phyloP scores from a whole-genome alignment of 2,329 filamentous ascomycete species.

The Torrubiella hemipterigena region DNA sequence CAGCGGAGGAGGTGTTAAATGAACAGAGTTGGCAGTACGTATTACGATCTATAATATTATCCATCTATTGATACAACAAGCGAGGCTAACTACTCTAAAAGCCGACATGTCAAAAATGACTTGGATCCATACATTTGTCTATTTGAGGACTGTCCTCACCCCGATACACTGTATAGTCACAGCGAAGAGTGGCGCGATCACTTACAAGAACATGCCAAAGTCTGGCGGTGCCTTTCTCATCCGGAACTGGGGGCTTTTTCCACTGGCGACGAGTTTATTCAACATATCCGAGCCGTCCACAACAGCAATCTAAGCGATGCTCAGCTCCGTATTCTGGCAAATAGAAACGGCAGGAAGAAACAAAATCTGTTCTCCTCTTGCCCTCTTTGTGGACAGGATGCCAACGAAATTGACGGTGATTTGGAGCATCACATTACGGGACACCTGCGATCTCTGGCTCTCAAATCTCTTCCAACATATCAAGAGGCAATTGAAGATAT shows the following conservation, averaged over 20 bases:
- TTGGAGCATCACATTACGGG: constrained; percentile 5
- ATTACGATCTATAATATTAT: too few species aligned
- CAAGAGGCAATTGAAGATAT: constrained; percentile 2
- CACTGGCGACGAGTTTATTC: not conserved
- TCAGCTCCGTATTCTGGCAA: constrained; percentile 2
- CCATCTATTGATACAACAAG: not conserved
- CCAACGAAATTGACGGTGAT: not conserved
- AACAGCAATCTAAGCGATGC: constrained; percentile 1
- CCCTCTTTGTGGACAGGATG: constrained; percentile 2
- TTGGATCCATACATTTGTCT: not conserved
- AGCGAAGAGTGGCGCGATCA: not conserved
- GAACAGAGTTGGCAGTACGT: constrained; percentile 1
- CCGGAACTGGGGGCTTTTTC: not conserved
- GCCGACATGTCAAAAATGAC: not conserved
- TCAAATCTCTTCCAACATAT: constrained; percentile 6
- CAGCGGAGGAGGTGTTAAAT: not conserved
- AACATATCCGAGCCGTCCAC: constrained; percentile 3
- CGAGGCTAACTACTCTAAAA: not conserved
- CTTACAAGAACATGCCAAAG: not conserved
- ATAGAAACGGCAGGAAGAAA: not conserved
- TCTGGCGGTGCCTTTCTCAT: constrained; percentile 3
- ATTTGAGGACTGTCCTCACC: not conserved
- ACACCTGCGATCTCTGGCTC: constrained; percentile 4
- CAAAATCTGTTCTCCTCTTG: constrained; percentile 1
- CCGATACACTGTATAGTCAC: not conserved